Evolutionary conservation across 441 rosid genomes (phyloP).

Genomic region (Euphorbia schlechtendalii): DNA sequence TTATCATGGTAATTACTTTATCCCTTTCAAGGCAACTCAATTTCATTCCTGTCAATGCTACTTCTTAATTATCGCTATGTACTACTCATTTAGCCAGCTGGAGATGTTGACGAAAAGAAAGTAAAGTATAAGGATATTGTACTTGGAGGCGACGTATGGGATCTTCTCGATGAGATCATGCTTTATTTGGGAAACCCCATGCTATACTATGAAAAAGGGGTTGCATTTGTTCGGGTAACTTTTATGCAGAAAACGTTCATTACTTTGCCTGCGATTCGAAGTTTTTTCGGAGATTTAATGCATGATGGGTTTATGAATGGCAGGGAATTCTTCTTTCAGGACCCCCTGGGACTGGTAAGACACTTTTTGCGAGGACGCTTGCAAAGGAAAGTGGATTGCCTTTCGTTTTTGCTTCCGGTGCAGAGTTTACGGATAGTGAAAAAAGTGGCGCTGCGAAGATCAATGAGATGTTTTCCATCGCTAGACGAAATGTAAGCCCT

Average conservation of each 20-base stretch:
- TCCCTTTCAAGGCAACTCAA: constrained; percentile 1
- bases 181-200: constrained; percentile 90
- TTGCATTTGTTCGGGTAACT: constrained; percentile 88
- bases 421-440: constrained; percentile 92
- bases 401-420: constrained; percentile 95
- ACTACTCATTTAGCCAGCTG: constrained; percentile 75
- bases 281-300: constrained; percentile 17
- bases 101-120: constrained; percentile 77
- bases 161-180: constrained; percentile 95
- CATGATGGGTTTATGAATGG: constrained; percentile 19
- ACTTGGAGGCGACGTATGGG: constrained; percentile 98
- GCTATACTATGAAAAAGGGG: constrained; percentile 81
- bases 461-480: constrained; percentile 86
- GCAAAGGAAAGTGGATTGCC: constrained; percentile 96
- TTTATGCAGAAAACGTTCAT: background rate
- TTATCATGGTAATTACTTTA: constrained; percentile 63
- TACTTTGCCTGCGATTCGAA: constrained; percentile 6
- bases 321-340: constrained; percentile 98
- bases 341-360: constrained; percentile 99
- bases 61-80: constrained; percentile 18
- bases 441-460: constrained; percentile 88
- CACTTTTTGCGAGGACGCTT: constrained; percentile 94
- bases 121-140: constrained; percentile 91
- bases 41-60: constrained; percentile 6
- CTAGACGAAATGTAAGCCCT: constrained; percentile 81